Conservation (phyloP, 225 moss, liverwort and hornwort genomes). For the Marchantia polymorpha region DNA sequence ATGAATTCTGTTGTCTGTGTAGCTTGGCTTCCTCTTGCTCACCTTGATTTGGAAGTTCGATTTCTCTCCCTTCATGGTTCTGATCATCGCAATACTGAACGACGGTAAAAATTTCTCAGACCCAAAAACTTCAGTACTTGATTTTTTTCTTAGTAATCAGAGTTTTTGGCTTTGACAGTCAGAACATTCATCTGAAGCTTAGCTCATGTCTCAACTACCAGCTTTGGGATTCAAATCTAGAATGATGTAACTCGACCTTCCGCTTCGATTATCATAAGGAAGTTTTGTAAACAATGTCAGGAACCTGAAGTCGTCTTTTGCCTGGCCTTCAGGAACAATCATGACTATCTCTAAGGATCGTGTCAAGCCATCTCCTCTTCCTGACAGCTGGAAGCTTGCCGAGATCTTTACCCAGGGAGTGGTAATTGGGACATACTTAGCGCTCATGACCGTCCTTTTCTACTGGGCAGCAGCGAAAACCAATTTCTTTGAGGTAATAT, state of each 20-base stretch:
- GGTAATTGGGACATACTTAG: slow-evolving; percentile 67
- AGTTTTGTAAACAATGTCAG: too few relatives aligned
- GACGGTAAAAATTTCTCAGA: slow-evolving; percentile 15
- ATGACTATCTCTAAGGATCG: slow-evolving; percentile 88
- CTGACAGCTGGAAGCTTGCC: slow-evolving; percentile 72
- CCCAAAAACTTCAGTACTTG: too few relatives aligned
- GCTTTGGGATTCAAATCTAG: too few relatives aligned
- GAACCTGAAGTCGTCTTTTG: neutral
- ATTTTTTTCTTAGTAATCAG: too few relatives aligned
- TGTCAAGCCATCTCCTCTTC: slow-evolving; percentile 77
- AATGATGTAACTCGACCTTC: too few relatives aligned
- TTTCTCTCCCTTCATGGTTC: slow-evolving; percentile 38
- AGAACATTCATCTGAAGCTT: too few relatives aligned
- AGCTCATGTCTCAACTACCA: too few relatives aligned
- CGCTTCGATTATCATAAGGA: too few relatives aligned
- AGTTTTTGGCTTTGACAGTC: too few relatives aligned
- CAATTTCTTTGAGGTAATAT: slow-evolving; percentile 40
- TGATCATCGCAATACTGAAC: slow-evolving; percentile 34
- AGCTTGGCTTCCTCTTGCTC: slow-evolving; percentile 33
- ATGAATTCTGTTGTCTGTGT: neutral
- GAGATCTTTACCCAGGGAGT: slow-evolving; percentile 72
- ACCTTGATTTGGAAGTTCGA: slow-evolving; percentile 38
- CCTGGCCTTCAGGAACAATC: slow-evolving; percentile 49
- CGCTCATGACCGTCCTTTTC: slow-evolving; percentile 67
- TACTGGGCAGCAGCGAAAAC: slow-evolving; percentile 55